These are phyloP conservation scores for Chaetothyriales sp. DNA, from an alignment of 2,329 filamentous ascomycete species.

Conservation along the genomic window DNA sequence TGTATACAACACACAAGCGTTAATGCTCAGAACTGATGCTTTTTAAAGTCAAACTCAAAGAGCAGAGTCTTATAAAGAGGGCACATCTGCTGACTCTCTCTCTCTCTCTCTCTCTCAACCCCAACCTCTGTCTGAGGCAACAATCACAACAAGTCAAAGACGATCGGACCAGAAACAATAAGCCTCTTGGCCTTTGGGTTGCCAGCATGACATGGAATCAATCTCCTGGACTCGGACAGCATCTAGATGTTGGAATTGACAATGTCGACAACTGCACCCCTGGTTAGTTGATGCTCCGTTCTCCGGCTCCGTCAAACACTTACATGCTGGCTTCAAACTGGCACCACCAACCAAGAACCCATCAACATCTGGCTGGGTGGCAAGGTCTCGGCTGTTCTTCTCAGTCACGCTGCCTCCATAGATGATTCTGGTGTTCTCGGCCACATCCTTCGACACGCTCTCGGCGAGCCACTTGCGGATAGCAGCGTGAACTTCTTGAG, in stretches of 20 bases:
- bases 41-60: neutral
- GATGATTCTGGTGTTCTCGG: constrained; percentile 80
- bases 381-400: constrained; percentile 92
- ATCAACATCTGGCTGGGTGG: constrained; percentile 88
- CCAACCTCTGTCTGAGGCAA: neutral
- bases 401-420: constrained; percentile 94
- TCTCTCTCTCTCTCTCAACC: neutral
- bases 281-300: constrained; percentile 2
- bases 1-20: too few relatives aligned
- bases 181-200: neutral
- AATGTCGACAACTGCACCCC: constrained; percentile 45
- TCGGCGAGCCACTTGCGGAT: constrained; percentile 75
- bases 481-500: constrained; percentile 82
- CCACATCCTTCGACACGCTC: constrained; percentile 59
- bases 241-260: constrained; percentile 41
- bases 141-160: neutral
- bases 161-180: neutral
- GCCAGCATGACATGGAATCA: neutral
- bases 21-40: neutral
- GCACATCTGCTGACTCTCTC: neutral
- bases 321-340: constrained; percentile 89
- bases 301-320: constrained; percentile 23
- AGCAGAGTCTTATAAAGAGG: neutral
- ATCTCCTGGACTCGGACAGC: neutral
- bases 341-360: constrained; percentile 95